Conservation (phyloP, 192 early-diverging fungal species). For the Backusella sp. region DNA sequence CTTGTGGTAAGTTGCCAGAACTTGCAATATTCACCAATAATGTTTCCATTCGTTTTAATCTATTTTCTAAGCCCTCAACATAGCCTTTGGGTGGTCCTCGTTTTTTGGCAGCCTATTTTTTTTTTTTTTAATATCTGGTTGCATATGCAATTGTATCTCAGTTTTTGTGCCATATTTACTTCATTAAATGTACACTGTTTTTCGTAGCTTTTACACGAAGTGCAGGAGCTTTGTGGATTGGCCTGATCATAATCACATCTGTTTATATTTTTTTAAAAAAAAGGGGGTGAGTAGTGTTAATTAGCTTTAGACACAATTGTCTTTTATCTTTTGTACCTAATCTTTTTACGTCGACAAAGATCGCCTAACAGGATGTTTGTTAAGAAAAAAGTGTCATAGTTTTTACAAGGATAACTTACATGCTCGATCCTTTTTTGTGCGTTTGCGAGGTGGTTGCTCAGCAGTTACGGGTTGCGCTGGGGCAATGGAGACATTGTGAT, state of each 20-base stretch:
- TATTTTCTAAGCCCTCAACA: conserved; percentile 27
- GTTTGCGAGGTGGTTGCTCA: background rate
- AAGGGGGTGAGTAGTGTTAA: background rate
- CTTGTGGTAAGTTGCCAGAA: conserved; percentile 12
- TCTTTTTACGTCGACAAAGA: conserved; percentile 36
- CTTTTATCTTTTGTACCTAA: conserved; percentile 17
- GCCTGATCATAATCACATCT: conserved; percentile 31
- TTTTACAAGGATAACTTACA: background rate
- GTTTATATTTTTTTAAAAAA: background rate
- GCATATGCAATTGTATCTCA: background rate
- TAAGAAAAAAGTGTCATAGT: background rate
- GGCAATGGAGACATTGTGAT: background rate
- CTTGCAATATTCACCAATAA: conserved; percentile 27
- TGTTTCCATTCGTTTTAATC: conserved; percentile 33
- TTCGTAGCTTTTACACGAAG: conserved; percentile 22
- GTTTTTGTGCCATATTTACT: background rate
- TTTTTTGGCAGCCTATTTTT: conserved; percentile 30
- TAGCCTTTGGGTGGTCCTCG: conserved; percentile 34
- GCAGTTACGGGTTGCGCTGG: background rate
- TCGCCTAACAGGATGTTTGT: conserved; percentile 17
- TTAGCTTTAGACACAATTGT: background rate
- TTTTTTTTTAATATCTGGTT: background rate
- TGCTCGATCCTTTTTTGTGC: conserved; percentile 10
- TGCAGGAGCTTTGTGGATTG: conserved; percentile 11
- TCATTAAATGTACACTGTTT: conserved; percentile 33